Conservation (phyloP, 2,329 filamentous ascomycete species). For the Fusarium stilboides region DNA sequence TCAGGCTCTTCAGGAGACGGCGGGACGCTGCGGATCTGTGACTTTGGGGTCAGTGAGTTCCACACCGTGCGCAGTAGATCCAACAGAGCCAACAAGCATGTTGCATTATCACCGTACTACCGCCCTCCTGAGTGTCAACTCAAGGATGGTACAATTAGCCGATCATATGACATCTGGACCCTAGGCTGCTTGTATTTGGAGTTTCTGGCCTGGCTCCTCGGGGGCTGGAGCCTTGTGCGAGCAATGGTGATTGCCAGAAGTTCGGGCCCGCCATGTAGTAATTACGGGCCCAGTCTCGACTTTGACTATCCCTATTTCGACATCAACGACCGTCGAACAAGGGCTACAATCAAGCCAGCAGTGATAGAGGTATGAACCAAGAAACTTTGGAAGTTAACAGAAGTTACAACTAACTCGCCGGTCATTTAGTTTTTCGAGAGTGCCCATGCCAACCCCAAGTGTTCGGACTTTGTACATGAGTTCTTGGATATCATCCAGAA, state of each 20-base stretch:
- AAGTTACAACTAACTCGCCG: background rate
- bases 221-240: slow-evolving; percentile 29
- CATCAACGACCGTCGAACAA: background rate
- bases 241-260: slow-evolving; percentile 43
- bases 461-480: slow-evolving; percentile 14
- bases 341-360: background rate
- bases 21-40: slow-evolving; percentile 22
- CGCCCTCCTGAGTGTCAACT: slow-evolving; percentile 33
- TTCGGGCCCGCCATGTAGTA: background rate
- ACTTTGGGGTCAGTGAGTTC: slow-evolving; percentile 24
- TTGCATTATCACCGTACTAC: slow-evolving; percentile 16
- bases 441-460: background rate
- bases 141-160: background rate
- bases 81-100: slow-evolving; percentile 4
- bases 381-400: no score
- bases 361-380: slow-evolving; percentile 11
- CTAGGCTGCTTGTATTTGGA: slow-evolving; percentile 38
- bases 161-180: slow-evolving; percentile 37
- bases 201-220: slow-evolving; percentile 30
- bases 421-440: slow-evolving; percentile 5
- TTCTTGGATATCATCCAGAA: slow-evolving; percentile 16
- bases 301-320: slow-evolving; percentile 23
- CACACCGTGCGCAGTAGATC: slow-evolving; percentile 16
- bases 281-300: background rate
- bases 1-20: background rate